These are phyloP conservation scores for Inonotus hispidus DNA, from an alignment of 1,284 basidiomycete genomes.

Conservation along the genomic window DNA sequence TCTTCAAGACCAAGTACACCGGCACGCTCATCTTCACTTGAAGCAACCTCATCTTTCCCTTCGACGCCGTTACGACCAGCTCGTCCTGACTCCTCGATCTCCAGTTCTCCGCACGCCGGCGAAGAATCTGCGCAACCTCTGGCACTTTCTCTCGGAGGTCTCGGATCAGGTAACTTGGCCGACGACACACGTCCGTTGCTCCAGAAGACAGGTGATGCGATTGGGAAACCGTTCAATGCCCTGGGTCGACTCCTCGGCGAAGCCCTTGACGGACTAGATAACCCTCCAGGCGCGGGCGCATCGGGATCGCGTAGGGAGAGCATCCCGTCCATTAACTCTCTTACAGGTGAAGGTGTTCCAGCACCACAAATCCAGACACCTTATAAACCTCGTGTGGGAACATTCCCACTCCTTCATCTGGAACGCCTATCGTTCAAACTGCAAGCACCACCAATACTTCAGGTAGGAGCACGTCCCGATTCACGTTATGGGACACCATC, in stretches of 20 bases:
- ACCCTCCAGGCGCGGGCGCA: slow-evolving; percentile 28
- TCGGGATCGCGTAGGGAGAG: slow-evolving; percentile 28
- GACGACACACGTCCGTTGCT: slow-evolving; percentile 80
- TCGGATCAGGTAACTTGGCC: slow-evolving; percentile 43
- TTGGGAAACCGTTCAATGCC: slow-evolving; percentile 83
- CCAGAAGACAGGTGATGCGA: slow-evolving; percentile 82
- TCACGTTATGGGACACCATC: slow-evolving; percentile 6
- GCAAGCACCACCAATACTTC: not conserved
- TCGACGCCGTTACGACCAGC: not conserved
- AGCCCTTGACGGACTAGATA: slow-evolving; percentile 53
- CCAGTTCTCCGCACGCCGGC: slow-evolving; percentile 52
- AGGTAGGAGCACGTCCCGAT: slow-evolving; percentile 14
- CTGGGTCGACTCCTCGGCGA: slow-evolving; percentile 84
- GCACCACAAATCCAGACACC: slow-evolving; percentile 54
- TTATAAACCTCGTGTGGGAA: slow-evolving; percentile 66
- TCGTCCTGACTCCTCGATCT: slow-evolving; percentile 23
- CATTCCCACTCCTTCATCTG: slow-evolving; percentile 28
- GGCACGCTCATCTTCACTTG: slow-evolving; percentile 22
- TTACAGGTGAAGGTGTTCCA: slow-evolving; percentile 27
- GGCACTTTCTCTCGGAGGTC: slow-evolving; percentile 51
- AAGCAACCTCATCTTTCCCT: not conserved
- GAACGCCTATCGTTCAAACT: slow-evolving; percentile 13
- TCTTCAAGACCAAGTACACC: slow-evolving; percentile 24
- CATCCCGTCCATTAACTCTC: slow-evolving; percentile 14
- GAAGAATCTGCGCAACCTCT: slow-evolving; percentile 84